Percentiles rank a stretch among this genome's conserved stretches.
phyloP scores from a whole-genome alignment of 495 filamentous ascomycete species.

The Astrocystis sublimbata region DNA sequence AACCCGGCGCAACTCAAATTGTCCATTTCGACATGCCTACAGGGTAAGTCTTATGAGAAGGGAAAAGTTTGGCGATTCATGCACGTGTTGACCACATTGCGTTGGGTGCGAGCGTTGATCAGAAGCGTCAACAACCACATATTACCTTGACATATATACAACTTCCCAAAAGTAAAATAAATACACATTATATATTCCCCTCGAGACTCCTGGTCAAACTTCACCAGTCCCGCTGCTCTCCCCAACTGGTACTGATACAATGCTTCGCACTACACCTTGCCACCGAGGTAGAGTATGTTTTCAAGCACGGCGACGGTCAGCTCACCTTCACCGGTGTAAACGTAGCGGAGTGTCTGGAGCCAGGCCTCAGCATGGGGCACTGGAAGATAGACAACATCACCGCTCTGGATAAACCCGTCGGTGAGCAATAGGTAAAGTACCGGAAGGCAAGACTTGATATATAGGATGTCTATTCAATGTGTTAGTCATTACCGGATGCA shows the following conservation, averaged over 20 bases:
- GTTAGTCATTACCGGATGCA: slow-evolving; percentile 5
- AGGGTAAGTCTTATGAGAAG: background rate
- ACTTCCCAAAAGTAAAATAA: background rate
- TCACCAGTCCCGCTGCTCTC: too few species aligned
- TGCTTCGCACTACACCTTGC: slow-evolving; percentile 42
- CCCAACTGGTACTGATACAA: too few species aligned
- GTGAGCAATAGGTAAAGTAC: slow-evolving; percentile 53
- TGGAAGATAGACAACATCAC: slow-evolving; percentile 57
- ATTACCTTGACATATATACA: background rate
- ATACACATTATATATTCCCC: background rate
- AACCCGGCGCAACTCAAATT: background rate
- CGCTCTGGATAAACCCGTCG: slow-evolving; percentile 49
- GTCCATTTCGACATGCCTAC: background rate
- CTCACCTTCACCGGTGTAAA: slow-evolving; percentile 53
- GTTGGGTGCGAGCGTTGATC: background rate
- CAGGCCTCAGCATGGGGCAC: slow-evolving; percentile 56
- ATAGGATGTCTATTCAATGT: slow-evolving; percentile 46
- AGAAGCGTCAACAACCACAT: background rate
- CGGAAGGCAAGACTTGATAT: slow-evolving; percentile 51
- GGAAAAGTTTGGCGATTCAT: background rate
- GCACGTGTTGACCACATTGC: too few species aligned
- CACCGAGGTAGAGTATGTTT: slow-evolving; percentile 56
- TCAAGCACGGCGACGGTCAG: slow-evolving; percentile 47
- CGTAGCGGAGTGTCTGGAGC: slow-evolving; percentile 49
- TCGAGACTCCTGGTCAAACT: too few species aligned